These are phyloP conservation scores for Rhodotorula diobovata DNA, from an alignment of 768 basidiomycete species.

Conservation along the genomic window DNA sequence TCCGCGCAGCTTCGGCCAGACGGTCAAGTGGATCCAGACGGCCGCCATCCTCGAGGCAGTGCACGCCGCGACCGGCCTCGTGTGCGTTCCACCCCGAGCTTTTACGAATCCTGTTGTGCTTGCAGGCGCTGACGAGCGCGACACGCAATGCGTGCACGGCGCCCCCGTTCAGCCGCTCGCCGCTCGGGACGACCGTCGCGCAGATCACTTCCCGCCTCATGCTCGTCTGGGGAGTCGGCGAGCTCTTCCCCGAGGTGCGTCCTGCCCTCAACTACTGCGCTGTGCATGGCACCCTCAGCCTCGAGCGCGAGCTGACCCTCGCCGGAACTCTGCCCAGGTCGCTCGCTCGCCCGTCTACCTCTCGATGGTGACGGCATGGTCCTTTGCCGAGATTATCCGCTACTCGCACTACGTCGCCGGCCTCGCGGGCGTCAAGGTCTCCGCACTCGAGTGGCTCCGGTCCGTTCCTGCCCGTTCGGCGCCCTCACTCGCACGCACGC, in stretches of 20 bases:
- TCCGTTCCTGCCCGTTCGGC: too few species aligned
- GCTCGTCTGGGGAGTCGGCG: constrained; percentile 77
- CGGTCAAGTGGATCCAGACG: constrained; percentile 71
- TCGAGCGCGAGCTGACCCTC: not conserved
- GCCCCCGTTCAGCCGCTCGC: constrained; percentile 67
- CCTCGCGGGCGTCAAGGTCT: constrained; percentile 57
- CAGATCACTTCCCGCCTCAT: constrained; percentile 81
- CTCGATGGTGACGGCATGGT: constrained; percentile 91
- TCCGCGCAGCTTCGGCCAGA: constrained; percentile 22
- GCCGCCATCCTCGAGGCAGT: constrained; percentile 76
- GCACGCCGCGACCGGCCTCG: constrained; percentile 73
- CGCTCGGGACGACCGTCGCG: constrained; percentile 67
- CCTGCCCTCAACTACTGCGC: not conserved
- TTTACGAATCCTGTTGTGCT: too few species aligned
- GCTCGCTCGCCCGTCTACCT: constrained; percentile 70
- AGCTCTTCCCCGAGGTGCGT: constrained; percentile 61
- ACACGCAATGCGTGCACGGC: constrained; percentile 54
- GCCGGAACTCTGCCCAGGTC: constrained; percentile 48
- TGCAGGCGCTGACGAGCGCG: too few species aligned
- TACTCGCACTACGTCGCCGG: constrained; percentile 78
- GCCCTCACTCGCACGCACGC: not conserved
- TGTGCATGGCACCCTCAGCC: not conserved
- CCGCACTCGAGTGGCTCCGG: constrained; percentile 48
- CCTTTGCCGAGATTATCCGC: constrained; percentile 80
- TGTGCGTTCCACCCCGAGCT: too few species aligned